Base-by-base conservation (phyloP, 805 yeast species). In the Wickerhamomyces canadensis region DNA sequence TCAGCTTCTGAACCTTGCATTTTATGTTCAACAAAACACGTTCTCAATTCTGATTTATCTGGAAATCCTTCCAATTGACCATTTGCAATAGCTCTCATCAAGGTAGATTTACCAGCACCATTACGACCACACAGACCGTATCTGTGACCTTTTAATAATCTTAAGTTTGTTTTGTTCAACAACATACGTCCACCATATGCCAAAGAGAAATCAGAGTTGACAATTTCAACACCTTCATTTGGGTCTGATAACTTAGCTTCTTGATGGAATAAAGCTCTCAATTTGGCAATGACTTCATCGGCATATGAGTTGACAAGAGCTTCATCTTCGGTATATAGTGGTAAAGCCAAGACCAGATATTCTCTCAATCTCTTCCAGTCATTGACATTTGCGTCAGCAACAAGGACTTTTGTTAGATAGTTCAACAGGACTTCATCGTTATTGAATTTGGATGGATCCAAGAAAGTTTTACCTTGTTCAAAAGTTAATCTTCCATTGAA, bases 11-110 rank as follows among this genome's bases (percentile, higher is more conserved):
- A 81, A 45, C 96, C 97, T 68, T 93, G 98, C 47, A 93, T 71
- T 60, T 85, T 85, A 68, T 93, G 98, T 71, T 93, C 98, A 37
- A 91, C 98, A 52, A 91, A 93, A 68, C 98, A 88, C 22, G 98
- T 91, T 61, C 84, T 79, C 46, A 93, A 68, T 56, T 81, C 82
- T 38, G 83, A 76, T 54, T 87, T 80, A 51, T 85, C 83, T 31
- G 98, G 98, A 79, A 93, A 91, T 4, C 98, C 98, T 67, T 91
- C 98, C 47, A 91, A 72, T 67, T 91, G 96, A 41, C 98, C 98
- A 57, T 87, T 86, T 38, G 96, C 87, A 54, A 91, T 93, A 22
- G 98, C 82, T 63, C 98, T 78, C 98, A 91, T 88, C 54, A 91
- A 72, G 13, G 98, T 91, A 12, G 97, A 88, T 65, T 91, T 91